These are phyloP conservation scores for Amphichorda felina DNA, from an alignment of 2,329 filamentous ascomycete genomes.

Conservation along the genomic window DNA sequence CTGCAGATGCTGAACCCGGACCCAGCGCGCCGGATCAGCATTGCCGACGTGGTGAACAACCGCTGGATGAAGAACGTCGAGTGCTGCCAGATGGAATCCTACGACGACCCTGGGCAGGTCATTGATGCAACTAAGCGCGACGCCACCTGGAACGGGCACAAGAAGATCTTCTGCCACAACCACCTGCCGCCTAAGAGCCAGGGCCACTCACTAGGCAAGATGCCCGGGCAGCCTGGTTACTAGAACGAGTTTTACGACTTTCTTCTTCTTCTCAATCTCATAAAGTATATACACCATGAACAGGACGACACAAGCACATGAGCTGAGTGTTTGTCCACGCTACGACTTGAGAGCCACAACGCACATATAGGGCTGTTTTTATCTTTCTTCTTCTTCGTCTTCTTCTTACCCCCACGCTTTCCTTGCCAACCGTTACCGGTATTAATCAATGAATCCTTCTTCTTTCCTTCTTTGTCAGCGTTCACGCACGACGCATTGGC, in stretches of 20 bases:
- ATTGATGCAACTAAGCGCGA: slow-evolving; percentile 52
- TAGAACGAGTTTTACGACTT: slow-evolving; percentile 12
- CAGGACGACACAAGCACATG: not conserved
- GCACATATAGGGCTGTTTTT: too few relatives aligned
- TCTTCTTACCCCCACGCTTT: too few relatives aligned
- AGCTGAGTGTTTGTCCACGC: not conserved
- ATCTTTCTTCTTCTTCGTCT: too few relatives aligned
- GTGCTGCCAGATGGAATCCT: slow-evolving; percentile 65
- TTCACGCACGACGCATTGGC: too few relatives aligned
- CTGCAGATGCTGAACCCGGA: slow-evolving; percentile 76
- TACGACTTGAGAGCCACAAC: too few relatives aligned
- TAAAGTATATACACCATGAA: not conserved
- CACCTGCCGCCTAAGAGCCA: slow-evolving; percentile 37
- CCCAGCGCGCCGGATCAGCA: slow-evolving; percentile 56
- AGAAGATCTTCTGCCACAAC: slow-evolving; percentile 47
- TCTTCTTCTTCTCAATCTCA: not conserved
- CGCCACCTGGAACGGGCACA: slow-evolving; percentile 23
- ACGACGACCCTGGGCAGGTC: slow-evolving; percentile 47
- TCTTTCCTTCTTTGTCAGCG: too few relatives aligned
- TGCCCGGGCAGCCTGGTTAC: slow-evolving; percentile 45
- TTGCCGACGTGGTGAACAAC: slow-evolving; percentile 56
- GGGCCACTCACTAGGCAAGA: slow-evolving; percentile 38
- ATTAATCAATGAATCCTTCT: too few relatives aligned
- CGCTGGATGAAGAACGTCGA: slow-evolving; percentile 65
- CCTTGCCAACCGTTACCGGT: too few relatives aligned